Base-by-base conservation (phyloP, 2,329 filamentous ascomycete species). In the Cyphellophora attinorum region DNA sequence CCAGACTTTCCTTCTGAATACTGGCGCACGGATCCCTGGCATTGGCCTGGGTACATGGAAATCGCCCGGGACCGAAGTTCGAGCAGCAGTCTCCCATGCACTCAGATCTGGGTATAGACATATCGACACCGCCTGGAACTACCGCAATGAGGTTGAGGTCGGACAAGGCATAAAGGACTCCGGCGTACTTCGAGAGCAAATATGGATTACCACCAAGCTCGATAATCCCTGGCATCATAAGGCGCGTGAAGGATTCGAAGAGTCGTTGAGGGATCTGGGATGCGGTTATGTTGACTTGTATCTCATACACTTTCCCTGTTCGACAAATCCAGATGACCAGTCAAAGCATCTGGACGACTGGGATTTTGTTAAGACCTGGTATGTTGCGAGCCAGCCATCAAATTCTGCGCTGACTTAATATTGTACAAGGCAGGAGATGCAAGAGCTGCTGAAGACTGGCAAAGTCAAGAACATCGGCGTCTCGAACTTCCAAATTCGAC, bases 381-480 rank as follows among this genome's bases (percentile, higher is more conserved):
- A 46, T 31, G 51, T 16, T n/a, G 19, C 14, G 16, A 28, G 6
- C 10, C 11, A 13, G 10, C 28, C 11, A 1, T 16, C 4, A 5
- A n/a, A 33, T 6, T 16, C 4, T 15, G 11, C 31, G 17, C 8
- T 21, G 11, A 4, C 8, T 6, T 8, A 23, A 11, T 5, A 16
- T 19, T 11, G 10, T 35, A 72, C 12, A 32, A 50, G 46, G 46
- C 37, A 42, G 23, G 47, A 51, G 37, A 50, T 52, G 55, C 61
- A 64, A 50, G 64, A 64, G 51, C 57, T 64, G 13, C 57, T 60
- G 6, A 59, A 53, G 27, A 64, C 60, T 14, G 59, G 60, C 56
- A 83, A 85, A 60, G 81, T 81, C 33, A 73, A 70, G 60, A 85
- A 84, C 65, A 85, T 89, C 55, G 84, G 84, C 50, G 81, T 91